phyloP scores from a whole-genome alignment of 352 stramenopile species.

The Pythium biforme region DNA sequence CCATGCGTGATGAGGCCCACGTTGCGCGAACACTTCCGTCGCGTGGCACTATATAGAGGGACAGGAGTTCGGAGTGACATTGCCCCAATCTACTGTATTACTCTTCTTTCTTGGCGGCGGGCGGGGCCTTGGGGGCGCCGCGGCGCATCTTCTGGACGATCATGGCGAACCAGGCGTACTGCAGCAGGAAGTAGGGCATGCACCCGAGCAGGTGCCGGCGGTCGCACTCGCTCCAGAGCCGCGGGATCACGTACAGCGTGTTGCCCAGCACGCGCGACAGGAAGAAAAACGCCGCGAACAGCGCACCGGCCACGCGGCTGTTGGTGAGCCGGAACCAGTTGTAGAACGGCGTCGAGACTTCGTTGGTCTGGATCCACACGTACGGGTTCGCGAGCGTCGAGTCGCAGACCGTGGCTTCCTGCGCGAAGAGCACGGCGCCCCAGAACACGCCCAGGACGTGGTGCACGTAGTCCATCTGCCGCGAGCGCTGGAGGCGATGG shows the following conservation, averaged over 20 bases:
- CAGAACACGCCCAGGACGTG: conserved; percentile 68
- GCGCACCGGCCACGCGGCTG: conserved; percentile 44
- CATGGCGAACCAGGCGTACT: conserved; percentile 79
- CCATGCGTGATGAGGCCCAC: not conserved
- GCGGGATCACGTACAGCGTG: conserved; percentile 59
- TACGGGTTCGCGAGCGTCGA: conserved; percentile 60
- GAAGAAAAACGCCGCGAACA: conserved; percentile 69
- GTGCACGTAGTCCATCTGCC: conserved; percentile 72
- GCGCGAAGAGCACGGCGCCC: conserved; percentile 57
- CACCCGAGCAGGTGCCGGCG: conserved; percentile 50
- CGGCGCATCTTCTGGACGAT: conserved; percentile 55
- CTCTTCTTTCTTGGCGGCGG: conserved; percentile 3
- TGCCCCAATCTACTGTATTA: conserved; percentile 5
- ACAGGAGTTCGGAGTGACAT: not conserved
- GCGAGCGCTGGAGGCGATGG: conserved; percentile 38
- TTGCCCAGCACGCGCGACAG: conserved; percentile 71
- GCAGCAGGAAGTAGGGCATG: conserved; percentile 65
- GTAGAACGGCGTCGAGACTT: conserved; percentile 80
- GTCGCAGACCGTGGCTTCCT: conserved; percentile 55
- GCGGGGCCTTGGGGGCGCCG: not conserved
- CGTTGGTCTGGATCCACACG: conserved; percentile 84
- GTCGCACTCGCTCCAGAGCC: conserved; percentile 42
- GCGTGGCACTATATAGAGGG: not conserved
- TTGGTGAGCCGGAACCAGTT: conserved; percentile 78
- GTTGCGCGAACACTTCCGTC: conserved; percentile 5